These are phyloP conservation scores for Xylaria polymorpha DNA, from an alignment of 2,329 filamentous ascomycete species.

Conservation along the genomic window DNA sequence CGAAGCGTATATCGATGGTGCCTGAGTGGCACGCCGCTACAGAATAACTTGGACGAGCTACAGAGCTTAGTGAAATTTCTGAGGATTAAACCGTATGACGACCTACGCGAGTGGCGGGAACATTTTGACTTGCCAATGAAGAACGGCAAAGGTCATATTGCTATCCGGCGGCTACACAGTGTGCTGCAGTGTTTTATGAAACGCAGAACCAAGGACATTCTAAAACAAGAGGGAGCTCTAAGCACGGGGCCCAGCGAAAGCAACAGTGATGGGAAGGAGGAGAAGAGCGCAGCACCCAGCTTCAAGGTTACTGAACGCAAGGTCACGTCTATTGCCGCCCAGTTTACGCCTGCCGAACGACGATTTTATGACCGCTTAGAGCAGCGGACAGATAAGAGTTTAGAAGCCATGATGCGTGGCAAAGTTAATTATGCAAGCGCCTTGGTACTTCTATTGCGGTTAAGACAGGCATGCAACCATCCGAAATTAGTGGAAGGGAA, in stretches of 20 bases:
- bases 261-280: constrained; percentile 61
- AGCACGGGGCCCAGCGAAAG: constrained; percentile 77
- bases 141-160: constrained; percentile 87
- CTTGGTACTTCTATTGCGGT: constrained; percentile 86
- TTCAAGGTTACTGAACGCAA: constrained; percentile 95
- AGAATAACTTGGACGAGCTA: constrained; percentile 96
- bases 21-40: constrained; percentile 94
- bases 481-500: constrained; percentile 88
- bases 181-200: constrained; percentile 97
- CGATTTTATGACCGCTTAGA: constrained; percentile 88
- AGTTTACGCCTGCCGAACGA: constrained; percentile 83
- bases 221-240: constrained; percentile 86
- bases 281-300: constrained; percentile 63
- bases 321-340: constrained; percentile 80
- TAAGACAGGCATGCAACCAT: constrained; percentile 95
- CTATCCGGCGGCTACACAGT: constrained; percentile 85
- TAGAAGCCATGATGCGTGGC: constrained; percentile 88
- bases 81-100: constrained; percentile 89
- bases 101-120: constrained; percentile 87
- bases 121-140: constrained; percentile 92
- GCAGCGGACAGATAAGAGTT: constrained; percentile 83
- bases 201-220: constrained; percentile 95
- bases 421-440: constrained; percentile 93
- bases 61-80: constrained; percentile 95
- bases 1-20: constrained; percentile 94